A percentile compares a stretch with the other conserved stretches of the same genome.
These are phyloP conservation scores for Fraxinus ornus DNA, from an alignment of 305 asterid species.

Conservation along the genomic window DNA sequence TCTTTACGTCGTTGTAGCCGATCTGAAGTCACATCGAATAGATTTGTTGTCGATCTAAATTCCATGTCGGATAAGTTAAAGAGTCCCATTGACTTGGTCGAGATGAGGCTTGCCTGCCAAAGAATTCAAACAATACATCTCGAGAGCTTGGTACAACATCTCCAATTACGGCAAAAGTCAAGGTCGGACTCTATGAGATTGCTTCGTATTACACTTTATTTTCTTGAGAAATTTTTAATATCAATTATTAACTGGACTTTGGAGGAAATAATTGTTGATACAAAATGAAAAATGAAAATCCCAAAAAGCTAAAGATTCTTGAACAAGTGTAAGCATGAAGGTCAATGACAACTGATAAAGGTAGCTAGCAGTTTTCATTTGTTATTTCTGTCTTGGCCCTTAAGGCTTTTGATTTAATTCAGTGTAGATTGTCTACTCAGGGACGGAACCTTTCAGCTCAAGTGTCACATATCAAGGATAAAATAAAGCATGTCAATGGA, in stretches of 20 bases:
- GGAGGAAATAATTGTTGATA: not conserved
- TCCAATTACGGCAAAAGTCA: not conserved
- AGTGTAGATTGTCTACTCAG: constrained; percentile 21
- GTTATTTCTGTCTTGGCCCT: constrained; percentile 33
- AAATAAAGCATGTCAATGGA: not conserved
- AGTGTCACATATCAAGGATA: constrained; percentile 14
- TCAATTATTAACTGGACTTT: not conserved
- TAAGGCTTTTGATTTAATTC: constrained; percentile 32
- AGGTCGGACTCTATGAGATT: not conserved
- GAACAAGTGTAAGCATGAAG: constrained; percentile 24
- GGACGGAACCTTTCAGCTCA: constrained; percentile 19
- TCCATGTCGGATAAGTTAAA: not conserved
- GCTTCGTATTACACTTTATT: not conserved
- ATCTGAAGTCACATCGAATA: not conserved
- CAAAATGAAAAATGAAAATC: not conserved
- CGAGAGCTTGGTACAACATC: not conserved
- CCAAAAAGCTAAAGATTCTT: constrained; percentile 20
- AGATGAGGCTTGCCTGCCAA: not conserved
- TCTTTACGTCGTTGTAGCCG: not conserved
- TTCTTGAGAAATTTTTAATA: not conserved
- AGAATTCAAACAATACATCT: not conserved
- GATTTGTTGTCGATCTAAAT: not conserved
- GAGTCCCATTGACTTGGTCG: not conserved
- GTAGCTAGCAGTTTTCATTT: constrained; percentile 27
- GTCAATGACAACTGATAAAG: constrained; percentile 28